Evolutionary conservation across 176 grass and related monocot genomes (phyloP), one percentile per base, ranked within the genome.

Genomic region (Bolboschoenus planiculmis): DNA sequence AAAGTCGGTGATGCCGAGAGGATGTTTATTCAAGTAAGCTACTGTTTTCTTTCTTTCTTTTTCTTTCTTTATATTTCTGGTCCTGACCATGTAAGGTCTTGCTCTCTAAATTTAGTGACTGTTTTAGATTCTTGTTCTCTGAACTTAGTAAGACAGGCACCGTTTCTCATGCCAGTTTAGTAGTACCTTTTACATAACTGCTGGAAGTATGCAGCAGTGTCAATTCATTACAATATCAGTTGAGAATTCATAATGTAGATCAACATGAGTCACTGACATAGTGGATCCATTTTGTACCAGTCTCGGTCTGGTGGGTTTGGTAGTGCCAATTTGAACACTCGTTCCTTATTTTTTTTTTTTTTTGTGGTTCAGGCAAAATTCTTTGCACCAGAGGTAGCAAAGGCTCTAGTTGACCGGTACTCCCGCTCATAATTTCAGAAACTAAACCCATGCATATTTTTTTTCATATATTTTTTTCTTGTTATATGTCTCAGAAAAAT

Each of bases 1-100:
- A 97, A 90, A 86, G 40, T 83, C 71, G 95, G 92, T 37, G 95
- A 92, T 74, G 95, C 92, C 20, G 95, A 97, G 83, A 94, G 95
- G 79, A 97, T 97, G 92, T 94, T 97, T 83, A 94, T 97, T 84
- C 92, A 97, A 88, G 95, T 97, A 90, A 39, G 81, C 43, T 76
- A 50, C 18, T 51, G 44, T 23, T 30, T 16, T 86, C 20, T 51
- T 91, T 84, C n/a, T 61, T 90, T 37, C 14, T 24, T 62, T 56
- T 23, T 47, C 8, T 55, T 4, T 23, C 3, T 55, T 74, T 26
- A 53, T 48, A 9, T 78, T 10, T 46, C 27, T 8, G 39, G 26
- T 56, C 62, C 5, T 16, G 4, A 9, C 39, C 35, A 3, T 23
- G 29, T 56, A 83, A 15, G n/a, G n/a, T n/a, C n/a, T n/a, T n/a